Evolutionary conservation across 768 basidiomycete species (phyloP), one percentile per base, ranked within the genome.

Genomic region (Boletus patriciae): DNA sequence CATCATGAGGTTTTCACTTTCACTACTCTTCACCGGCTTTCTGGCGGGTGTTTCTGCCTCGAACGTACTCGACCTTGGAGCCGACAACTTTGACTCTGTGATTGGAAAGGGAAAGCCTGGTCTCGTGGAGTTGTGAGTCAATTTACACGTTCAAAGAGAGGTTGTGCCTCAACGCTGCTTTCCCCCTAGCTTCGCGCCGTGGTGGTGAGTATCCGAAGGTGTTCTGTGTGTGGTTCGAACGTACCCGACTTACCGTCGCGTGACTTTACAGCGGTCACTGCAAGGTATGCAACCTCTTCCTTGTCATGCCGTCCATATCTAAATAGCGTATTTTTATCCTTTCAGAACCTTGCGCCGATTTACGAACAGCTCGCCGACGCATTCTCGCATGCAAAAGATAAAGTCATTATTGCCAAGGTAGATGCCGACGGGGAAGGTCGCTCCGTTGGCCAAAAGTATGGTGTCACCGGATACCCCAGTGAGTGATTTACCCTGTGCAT

Each of bases 321-420:
- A 21, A 44, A 50, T 29, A 21, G 34, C 40, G 21, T 49, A 10
- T 52, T 21, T 36, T 8, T 47, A n/a, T 33, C 18, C 15, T n/a
- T 36, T 38, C 65, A 93, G 92, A 92, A 82, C 75, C 88, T 96
- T 57, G 94, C 92, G 0, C 94, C 95, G 4, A 73, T 76, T 0
- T 98, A 92, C 62, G 94, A 96, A 70, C 80, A 95, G 69, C 83
- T 98, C 27, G 94, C 87, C 29, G 90, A 96, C 65, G 89, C 89
- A n/a, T 98, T 85, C 68, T 74, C 81, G 4, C 82, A 87, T 52
- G 83, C 80, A 50, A 88, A 88, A 60, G 86, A 92, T 67, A 92
- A 90, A 68, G 89, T 98, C 21, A 65, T 92, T 49, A 83, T 98
- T 62, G 94, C 93, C 51, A 96, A 96, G 68, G 87, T 95, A 12